Conservation (phyloP, 2,329 filamentous ascomycete genomes). For the Talaromyces sp. region DNA sequence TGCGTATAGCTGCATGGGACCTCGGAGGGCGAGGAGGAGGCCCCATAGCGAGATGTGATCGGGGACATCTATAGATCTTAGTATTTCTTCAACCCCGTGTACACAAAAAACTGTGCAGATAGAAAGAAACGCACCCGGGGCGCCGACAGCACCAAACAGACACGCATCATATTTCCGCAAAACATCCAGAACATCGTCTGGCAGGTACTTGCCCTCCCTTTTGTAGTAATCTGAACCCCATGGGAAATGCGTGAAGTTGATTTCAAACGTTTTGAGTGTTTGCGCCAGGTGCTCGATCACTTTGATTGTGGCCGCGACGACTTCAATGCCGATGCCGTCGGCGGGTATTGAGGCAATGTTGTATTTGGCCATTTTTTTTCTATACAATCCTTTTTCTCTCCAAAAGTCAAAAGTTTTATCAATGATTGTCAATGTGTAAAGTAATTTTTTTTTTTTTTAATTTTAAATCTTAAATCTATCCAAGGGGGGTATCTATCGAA, state of each 20-base stretch:
- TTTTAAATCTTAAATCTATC: neutral
- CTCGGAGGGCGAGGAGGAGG: slow-evolving; percentile 61
- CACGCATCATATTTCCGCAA: slow-evolving; percentile 60
- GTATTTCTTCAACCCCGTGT: neutral
- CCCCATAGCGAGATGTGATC: slow-evolving; percentile 65
- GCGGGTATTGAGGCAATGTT: slow-evolving; percentile 57
- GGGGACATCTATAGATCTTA: slow-evolving; percentile 49
- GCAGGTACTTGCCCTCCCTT: slow-evolving; percentile 60
- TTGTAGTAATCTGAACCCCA: slow-evolving; percentile 48
- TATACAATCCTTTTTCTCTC: neutral
- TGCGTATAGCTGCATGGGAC: slow-evolving; percentile 63
- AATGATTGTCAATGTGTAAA: neutral
- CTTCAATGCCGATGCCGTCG: slow-evolving; percentile 60
- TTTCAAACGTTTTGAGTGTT: slow-evolving; percentile 39
- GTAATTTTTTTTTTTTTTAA: neutral
- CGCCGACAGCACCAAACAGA: slow-evolving; percentile 63
- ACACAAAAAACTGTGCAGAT: neutral
- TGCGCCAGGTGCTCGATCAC: slow-evolving; percentile 43
- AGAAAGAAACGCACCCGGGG: slow-evolving; percentile 42
- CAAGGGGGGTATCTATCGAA: neutral
- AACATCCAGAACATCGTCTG: slow-evolving; percentile 53
- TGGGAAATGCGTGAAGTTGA: slow-evolving; percentile 37
- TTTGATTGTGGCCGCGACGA: slow-evolving; percentile 52
- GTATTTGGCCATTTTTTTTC: slow-evolving; percentile 26
- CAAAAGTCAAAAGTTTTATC: neutral